phyloP scores from a whole-genome alignment of 352 stramenopile species.

The Phytophthora tubulina region DNA sequence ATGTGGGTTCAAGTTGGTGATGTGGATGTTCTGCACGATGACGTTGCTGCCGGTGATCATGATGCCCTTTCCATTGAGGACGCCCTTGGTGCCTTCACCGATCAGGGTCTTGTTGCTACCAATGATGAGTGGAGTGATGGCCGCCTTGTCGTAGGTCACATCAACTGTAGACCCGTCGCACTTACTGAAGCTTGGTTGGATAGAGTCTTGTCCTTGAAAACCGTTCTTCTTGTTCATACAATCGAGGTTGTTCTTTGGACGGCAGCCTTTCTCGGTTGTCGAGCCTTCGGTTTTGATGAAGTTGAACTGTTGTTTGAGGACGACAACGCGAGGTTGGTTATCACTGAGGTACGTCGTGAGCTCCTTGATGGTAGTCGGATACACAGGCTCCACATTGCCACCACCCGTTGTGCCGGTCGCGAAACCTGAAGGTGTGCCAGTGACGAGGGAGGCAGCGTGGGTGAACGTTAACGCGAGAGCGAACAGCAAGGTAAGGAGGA shows the following conservation, averaged over 20 bases:
- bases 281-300: slow-evolving; percentile 53
- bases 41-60: no score
- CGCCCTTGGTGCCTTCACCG: slow-evolving; percentile 42
- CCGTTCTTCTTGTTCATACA: slow-evolving; percentile 63
- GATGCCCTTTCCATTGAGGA: no score
- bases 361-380: slow-evolving; percentile 51
- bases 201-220: slow-evolving; percentile 54
- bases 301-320: slow-evolving; percentile 55
- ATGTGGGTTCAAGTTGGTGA: no score
- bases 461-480: background rate
- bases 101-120: slow-evolving; percentile 57
- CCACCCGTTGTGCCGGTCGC: slow-evolving; percentile 50
- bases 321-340: slow-evolving; percentile 46
- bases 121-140: slow-evolving; percentile 35
- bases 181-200: slow-evolving; percentile 46
- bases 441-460: slow-evolving; percentile 5
- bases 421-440: slow-evolving; percentile 20
- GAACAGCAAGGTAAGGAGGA: slow-evolving; percentile 1
- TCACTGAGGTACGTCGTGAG: slow-evolving; percentile 49
- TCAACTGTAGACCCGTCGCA: slow-evolving; percentile 31
- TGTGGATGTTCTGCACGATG: no score
- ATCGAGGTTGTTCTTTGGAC: slow-evolving; percentile 41
- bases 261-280: slow-evolving; percentile 53
- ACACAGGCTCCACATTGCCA: slow-evolving; percentile 39
- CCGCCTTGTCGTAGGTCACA: slow-evolving; percentile 55